Conservation (phyloP, 225 moss, liverwort and hornwort species). For the Marchantia polymorpha region DNA sequence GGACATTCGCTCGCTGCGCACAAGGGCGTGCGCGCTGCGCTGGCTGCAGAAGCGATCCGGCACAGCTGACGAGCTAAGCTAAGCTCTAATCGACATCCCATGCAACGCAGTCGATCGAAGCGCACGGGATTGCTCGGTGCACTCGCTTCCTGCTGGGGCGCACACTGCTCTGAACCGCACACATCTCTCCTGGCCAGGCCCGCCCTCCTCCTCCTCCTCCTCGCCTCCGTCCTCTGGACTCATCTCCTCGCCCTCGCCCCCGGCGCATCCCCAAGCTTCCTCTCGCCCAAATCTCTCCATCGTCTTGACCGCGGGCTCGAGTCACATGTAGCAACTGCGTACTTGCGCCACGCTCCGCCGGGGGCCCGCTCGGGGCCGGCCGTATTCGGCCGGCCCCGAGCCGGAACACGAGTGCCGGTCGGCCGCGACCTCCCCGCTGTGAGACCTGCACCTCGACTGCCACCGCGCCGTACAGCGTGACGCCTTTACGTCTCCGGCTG, state of each 20-base stretch:
- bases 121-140: background rate
- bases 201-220: background rate
- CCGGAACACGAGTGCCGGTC: background rate
- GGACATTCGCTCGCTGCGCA: no score
- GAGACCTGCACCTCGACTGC: background rate
- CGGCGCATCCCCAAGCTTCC: background rate
- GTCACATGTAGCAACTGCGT: background rate
- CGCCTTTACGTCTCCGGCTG: background rate
- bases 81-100: background rate
- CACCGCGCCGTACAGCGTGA: background rate
- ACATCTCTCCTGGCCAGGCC: background rate
- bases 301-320: background rate
- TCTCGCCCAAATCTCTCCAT: background rate
- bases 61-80: no score
- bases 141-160: background rate
- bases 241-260: background rate
- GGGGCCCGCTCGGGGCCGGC: background rate
- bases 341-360: constrained; percentile 1
- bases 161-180: background rate
- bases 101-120: background rate
- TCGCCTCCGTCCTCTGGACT: no score
- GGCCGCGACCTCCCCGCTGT: background rate
- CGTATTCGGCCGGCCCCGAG: background rate
- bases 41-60: background rate
- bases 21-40: no score